Percentiles rank a stretch among this genome's conserved stretches.
These are phyloP conservation scores for Sisymbrium altissimum DNA, from an alignment of 345 rosid species.

Conservation along the genomic window DNA sequence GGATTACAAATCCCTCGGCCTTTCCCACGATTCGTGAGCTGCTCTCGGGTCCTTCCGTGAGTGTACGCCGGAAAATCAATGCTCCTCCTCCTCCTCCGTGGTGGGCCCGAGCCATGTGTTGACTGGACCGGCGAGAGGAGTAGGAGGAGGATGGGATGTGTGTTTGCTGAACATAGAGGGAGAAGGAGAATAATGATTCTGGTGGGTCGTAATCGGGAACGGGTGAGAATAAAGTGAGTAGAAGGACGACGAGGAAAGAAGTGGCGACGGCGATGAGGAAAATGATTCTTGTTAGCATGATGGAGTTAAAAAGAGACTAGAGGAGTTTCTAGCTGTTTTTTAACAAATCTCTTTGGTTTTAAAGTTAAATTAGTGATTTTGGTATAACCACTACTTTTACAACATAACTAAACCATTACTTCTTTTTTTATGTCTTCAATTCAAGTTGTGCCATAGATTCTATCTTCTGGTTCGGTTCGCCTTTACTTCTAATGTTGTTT, in stretches of 20 bases:
- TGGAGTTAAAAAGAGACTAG: slow-evolving; percentile 2
- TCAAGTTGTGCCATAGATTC: too few relatives aligned
- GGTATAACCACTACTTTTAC: slow-evolving; percentile 18
- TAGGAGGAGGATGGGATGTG: slow-evolving; percentile 20
- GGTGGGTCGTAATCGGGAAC: slow-evolving; percentile 32
- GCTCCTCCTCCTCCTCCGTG: slow-evolving; percentile 36
- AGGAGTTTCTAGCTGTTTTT: not conserved
- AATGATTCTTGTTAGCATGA: slow-evolving; percentile 60
- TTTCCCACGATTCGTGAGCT: slow-evolving; percentile 64
- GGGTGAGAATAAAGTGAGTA: slow-evolving; percentile 59
- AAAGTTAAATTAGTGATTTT: slow-evolving; percentile 15
- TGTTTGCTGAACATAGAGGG: slow-evolving; percentile 70
- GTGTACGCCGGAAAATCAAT: slow-evolving; percentile 52
- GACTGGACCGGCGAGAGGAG: slow-evolving; percentile 17
- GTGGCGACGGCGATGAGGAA: slow-evolving; percentile 50
- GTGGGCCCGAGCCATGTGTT: not conserved
- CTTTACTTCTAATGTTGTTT: too few relatives aligned
- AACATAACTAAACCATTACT: slow-evolving; percentile 28
- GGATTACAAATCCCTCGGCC: slow-evolving; percentile 80
- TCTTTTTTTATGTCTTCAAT: too few relatives aligned
- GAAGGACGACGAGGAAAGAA: slow-evolving; percentile 49
- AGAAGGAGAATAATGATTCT: slow-evolving; percentile 56
- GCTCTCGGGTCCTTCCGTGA: slow-evolving; percentile 69
- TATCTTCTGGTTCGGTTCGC: too few relatives aligned
- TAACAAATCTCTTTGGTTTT: slow-evolving; percentile 13